Evolutionary conservation across 2,329 filamentous ascomycete genomes (phyloP).

Genomic region (Thermothelomyces thermophilus): DNA sequence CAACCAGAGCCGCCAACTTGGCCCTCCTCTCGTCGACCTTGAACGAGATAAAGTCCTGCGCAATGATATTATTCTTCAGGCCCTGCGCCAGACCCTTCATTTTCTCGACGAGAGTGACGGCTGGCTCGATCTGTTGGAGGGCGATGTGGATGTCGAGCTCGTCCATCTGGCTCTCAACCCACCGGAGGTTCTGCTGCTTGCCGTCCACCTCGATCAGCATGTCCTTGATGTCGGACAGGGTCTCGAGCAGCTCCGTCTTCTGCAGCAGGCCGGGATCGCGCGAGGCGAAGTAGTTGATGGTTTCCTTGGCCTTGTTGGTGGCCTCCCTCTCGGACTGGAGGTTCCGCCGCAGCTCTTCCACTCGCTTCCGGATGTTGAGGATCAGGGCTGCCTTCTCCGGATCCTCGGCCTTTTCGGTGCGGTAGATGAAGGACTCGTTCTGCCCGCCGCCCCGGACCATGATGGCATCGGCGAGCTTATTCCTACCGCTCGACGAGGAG

Average conservation of each 20-base stretch:
- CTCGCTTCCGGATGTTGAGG: slow-evolving; percentile 83
- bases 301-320: slow-evolving; percentile 75
- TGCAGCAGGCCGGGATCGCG: slow-evolving; percentile 70
- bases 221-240: slow-evolving; percentile 70
- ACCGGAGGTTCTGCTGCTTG: slow-evolving; percentile 90
- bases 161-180: slow-evolving; percentile 93
- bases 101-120: slow-evolving; percentile 78
- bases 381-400: slow-evolving; percentile 74
- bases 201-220: slow-evolving; percentile 94
- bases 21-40: slow-evolving; percentile 82
- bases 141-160: slow-evolving; percentile 95
- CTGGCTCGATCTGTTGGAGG: slow-evolving; percentile 77
- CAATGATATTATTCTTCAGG: slow-evolving; percentile 77
- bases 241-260: slow-evolving; percentile 74
- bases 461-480: slow-evolving; percentile 74
- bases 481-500: slow-evolving; percentile 47
- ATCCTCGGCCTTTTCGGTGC: slow-evolving; percentile 74
- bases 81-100: slow-evolving; percentile 71
- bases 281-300: slow-evolving; percentile 77
- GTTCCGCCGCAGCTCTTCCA: slow-evolving; percentile 83
- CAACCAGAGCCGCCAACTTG: slow-evolving; percentile 68
- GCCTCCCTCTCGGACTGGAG: slow-evolving; percentile 82
- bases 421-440: slow-evolving; percentile 86
- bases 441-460: slow-evolving; percentile 77
- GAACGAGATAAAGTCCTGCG: slow-evolving; percentile 85